Base-by-base conservation (phyloP, 2,329 filamentous ascomycete species). In the Xylaria sp. region DNA sequence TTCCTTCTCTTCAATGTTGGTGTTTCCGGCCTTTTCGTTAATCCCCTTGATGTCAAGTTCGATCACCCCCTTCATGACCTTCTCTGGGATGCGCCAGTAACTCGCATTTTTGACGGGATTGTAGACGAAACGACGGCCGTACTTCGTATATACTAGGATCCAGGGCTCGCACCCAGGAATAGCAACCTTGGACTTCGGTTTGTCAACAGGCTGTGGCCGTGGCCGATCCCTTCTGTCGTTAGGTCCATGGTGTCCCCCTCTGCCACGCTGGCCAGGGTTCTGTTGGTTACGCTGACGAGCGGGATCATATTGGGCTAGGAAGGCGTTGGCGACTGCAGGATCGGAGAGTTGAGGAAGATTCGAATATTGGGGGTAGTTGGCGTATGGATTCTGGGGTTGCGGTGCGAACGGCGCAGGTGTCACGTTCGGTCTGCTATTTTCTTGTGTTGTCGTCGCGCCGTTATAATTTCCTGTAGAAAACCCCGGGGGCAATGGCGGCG, bases 81-180 rank as follows among this genome's bases (percentile, higher is more conserved):
- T 88, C 58, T 91, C 85, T 0, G 94, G 94, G 68, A 97, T 94
- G 69, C 91, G 91, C 94, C 95, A 99, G 74, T 92, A 92, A 74
- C 92, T 97, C 66, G 92, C 83, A 44, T 93, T 90, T 65, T 93
- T 96, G 57, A 83, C 82, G 0, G 87, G 84, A 67, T 99, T 96
- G 77, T 96, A 90, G 2, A 92, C 92, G 70, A 99, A 99, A 55
- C 92, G 84, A 59, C 94, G 82, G 19, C 91, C 90, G 63, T 93
- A 86, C 71, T 91, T 97, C 0, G 94, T 99, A 71, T 89, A 90
- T n/a, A 99, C 91, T 2, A 99, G 78, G 0, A 96, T 76, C 94
- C 94, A 99, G 13, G 92, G 90, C 67, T 89, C 87, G 68, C 86
- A 90, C 2, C 88, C 88, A 0, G 92, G 92, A 51, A 99, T 94